These are phyloP conservation scores for Pseudogymnoascus sp. DNA, from an alignment of 2,329 filamentous ascomycete genomes.

Conservation along the genomic window DNA sequence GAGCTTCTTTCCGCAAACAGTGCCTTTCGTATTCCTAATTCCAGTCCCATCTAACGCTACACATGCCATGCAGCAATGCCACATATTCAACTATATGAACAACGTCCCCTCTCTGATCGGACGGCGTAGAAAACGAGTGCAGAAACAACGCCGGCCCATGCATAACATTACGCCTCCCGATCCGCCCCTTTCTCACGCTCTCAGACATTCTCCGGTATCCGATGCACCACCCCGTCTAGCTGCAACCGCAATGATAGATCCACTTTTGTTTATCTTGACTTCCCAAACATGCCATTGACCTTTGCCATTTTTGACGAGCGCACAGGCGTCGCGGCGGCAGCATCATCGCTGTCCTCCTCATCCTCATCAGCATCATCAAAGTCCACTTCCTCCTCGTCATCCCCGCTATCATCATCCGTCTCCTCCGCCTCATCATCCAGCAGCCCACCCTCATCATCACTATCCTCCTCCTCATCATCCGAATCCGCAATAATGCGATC, in stretches of 20 bases:
- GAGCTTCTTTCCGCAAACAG: background rate
- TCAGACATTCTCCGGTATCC: background rate
- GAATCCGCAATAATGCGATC: slow-evolving; percentile 34
- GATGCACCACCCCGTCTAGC: background rate
- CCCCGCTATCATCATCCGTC: slow-evolving; percentile 25
- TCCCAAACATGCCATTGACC: background rate
- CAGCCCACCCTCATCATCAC: slow-evolving; percentile 34
- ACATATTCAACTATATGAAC: background rate
- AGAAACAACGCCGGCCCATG: slow-evolving; percentile 4
- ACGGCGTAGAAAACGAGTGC: slow-evolving; percentile 5
- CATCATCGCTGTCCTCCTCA: slow-evolving; percentile 36
- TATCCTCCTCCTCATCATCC: slow-evolving; percentile 38
- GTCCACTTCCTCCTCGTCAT: slow-evolving; percentile 36
- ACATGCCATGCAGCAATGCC: slow-evolving; percentile 2
- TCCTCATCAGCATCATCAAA: slow-evolving; percentile 36
- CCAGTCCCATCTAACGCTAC: slow-evolving; percentile 5
- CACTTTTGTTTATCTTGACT: background rate
- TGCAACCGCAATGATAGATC: background rate
- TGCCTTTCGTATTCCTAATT: slow-evolving; percentile 3
- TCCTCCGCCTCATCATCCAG: slow-evolving; percentile 45
- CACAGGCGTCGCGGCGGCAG: slow-evolving; percentile 13
- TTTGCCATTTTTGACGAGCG: slow-evolving; percentile 1
- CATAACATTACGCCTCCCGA: slow-evolving; percentile 4
- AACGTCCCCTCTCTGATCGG: background rate
- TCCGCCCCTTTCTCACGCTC: background rate